phyloP scores from a whole-genome alignment of 163 green algal genomes.

The Chloromonas sp. region DNA sequence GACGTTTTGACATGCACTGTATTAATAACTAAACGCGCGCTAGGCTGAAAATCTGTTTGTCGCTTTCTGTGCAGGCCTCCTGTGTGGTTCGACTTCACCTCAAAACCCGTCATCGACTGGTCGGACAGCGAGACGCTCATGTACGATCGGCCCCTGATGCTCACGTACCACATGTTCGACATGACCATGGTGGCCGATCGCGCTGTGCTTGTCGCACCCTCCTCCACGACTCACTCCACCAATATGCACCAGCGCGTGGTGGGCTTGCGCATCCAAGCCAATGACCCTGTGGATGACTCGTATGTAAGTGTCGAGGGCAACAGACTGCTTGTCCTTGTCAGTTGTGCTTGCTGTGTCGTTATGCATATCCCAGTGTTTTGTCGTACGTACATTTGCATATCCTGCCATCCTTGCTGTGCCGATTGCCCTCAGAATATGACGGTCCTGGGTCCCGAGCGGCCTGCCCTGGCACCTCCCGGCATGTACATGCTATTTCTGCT shows the following conservation, averaged over 20 bases:
- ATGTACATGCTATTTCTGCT: slow-evolving; percentile 35
- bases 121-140: neutral
- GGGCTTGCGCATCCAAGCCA: neutral
- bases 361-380: no score
- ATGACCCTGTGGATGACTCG: slow-evolving; percentile 1
- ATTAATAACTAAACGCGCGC: no score
- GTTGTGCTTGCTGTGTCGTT: no score
- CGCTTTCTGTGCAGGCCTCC: neutral
- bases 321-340: no score
- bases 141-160: neutral
- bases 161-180: slow-evolving; percentile 2
- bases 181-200: slow-evolving; percentile 18
- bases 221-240: slow-evolving; percentile 22
- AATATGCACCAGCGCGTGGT: slow-evolving; percentile 32
- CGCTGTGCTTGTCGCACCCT: slow-evolving; percentile 13
- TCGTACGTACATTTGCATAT: no score
- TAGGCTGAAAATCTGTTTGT: no score
- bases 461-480: slow-evolving; percentile 20
- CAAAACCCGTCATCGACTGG: neutral
- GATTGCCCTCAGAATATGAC: neutral
- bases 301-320: neutral
- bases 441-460: slow-evolving; percentile 7
- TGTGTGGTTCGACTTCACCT: neutral
- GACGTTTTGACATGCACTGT: no score
- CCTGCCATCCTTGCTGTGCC: no score